Percentiles rank a stretch among this genome's conserved stretches.
These are phyloP conservation scores for Setaria viridis DNA, from an alignment of 202 grass and related monocot genomes.

Conservation along the genomic window DNA sequence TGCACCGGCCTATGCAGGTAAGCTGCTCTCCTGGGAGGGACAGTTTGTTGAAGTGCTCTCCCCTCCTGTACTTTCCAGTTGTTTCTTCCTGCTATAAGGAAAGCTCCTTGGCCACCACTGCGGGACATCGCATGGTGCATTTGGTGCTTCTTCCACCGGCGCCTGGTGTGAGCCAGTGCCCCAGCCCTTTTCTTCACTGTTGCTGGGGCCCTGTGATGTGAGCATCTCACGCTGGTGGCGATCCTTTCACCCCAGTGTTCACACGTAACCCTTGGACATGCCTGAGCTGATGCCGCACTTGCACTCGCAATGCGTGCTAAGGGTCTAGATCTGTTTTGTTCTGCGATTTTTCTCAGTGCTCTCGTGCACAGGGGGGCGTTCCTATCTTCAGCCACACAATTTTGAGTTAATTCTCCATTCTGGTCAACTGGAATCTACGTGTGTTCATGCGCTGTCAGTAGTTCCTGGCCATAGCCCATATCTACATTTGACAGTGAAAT, in stretches of 20 bases:
- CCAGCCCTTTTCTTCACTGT: slow-evolving; percentile 53
- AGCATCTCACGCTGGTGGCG: slow-evolving; percentile 56
- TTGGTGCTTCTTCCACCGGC: slow-evolving; percentile 56
- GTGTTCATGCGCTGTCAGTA: slow-evolving; percentile 1
- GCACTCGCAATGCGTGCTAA: slow-evolving; percentile 11
- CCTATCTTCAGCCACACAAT: slow-evolving; percentile 30
- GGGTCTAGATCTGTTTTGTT: slow-evolving; percentile 46
- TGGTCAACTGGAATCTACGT: neutral
- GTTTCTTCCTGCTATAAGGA: slow-evolving; percentile 51
- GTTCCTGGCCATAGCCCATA: neutral
- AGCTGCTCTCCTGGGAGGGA: slow-evolving; percentile 38
- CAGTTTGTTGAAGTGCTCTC: slow-evolving; percentile 54
- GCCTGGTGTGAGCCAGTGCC: slow-evolving; percentile 22
- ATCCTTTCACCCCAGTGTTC: slow-evolving; percentile 44
- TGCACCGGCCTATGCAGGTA: slow-evolving; percentile 8
- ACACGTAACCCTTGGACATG: slow-evolving; percentile 38
- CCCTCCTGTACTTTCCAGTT: slow-evolving; percentile 52
- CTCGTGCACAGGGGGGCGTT: slow-evolving; percentile 22
- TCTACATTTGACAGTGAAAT: slow-evolving; percentile 26
- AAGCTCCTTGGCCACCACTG: slow-evolving; percentile 51
- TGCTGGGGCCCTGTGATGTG: slow-evolving; percentile 61
- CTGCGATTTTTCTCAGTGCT: slow-evolving; percentile 18
- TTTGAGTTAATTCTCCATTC: neutral
- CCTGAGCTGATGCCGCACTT: slow-evolving; percentile 44
- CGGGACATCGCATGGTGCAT: slow-evolving; percentile 55